These are phyloP conservation scores for Tritrichomonas foetus DNA, from an alignment of 208 protist genomes.

Conservation along the genomic window DNA sequence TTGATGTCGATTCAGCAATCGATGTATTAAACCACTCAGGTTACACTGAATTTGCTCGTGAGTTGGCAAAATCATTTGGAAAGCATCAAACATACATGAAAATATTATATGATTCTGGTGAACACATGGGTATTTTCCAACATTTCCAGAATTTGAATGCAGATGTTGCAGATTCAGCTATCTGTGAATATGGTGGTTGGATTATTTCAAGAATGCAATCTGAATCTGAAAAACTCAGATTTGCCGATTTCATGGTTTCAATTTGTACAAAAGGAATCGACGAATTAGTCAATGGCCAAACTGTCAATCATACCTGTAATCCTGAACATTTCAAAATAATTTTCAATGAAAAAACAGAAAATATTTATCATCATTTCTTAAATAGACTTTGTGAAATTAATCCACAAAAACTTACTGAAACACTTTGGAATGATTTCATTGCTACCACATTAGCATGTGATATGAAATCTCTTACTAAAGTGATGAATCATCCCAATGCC, in stretches of 20 bases:
- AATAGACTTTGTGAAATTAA: background rate
- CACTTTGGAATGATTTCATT: conserved; percentile 1
- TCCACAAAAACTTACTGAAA: background rate
- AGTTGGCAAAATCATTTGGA: background rate
- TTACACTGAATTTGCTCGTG: conserved; percentile 8
- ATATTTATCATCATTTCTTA: background rate
- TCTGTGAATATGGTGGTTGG: background rate
- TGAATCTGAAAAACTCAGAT: background rate
- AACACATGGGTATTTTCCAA: background rate
- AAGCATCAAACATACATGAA: conserved; percentile 32
- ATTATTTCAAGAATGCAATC: background rate
- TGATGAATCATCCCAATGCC: background rate
- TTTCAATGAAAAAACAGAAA: too few species aligned
- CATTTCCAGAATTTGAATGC: background rate
- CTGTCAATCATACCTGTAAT: background rate
- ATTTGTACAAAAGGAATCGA: background rate
- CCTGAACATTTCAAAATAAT: background rate
- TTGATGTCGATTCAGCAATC: conserved; percentile 46
- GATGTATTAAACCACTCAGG: background rate
- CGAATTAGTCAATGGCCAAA: background rate
- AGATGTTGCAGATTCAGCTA: too few species aligned
- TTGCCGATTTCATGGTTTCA: background rate
- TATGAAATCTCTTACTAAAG: background rate
- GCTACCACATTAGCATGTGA: background rate
- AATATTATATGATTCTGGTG: background rate